Conservation (phyloP, 164 flowering plant genomes). For the Sedum album region DNA sequence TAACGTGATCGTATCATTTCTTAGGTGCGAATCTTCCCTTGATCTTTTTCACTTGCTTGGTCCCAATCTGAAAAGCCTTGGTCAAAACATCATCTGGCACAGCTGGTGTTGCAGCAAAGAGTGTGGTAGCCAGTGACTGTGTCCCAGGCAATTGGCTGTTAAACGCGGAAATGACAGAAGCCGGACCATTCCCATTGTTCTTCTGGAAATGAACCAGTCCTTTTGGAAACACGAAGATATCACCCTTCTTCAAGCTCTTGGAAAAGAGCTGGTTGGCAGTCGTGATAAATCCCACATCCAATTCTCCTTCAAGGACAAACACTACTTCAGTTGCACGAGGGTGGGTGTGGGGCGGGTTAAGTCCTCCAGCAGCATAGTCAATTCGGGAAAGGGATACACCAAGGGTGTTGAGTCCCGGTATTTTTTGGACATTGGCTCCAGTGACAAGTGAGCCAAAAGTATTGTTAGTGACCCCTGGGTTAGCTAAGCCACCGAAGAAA, state of each 20-base stretch:
- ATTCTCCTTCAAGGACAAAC: not conserved
- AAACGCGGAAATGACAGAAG: not conserved
- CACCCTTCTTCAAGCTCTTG: not conserved
- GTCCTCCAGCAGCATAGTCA: conserved; percentile 1
- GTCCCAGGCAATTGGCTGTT: conserved; percentile 1
- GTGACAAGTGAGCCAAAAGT: not conserved
- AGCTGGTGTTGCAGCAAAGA: not conserved
- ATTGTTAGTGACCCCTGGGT: not conserved
- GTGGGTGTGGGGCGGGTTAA: not conserved
- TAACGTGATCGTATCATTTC: too few relatives aligned
- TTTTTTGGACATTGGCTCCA: not conserved
- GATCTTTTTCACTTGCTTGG: not conserved
- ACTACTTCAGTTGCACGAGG: too few relatives aligned
- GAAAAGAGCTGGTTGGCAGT: not conserved
- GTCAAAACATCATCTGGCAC: not conserved
- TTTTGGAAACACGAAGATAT: too few relatives aligned
- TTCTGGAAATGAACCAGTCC: too few relatives aligned
- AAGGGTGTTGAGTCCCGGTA: not conserved
- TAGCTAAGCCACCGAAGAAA: not conserved
- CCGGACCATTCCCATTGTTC: not conserved
- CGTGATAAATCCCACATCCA: not conserved
- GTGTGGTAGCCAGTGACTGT: not conserved
- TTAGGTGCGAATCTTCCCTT: not conserved
- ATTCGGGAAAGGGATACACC: not conserved
- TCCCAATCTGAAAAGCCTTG: not conserved